A percentile compares a stretch with the other conserved stretches of the same genome.
These are phyloP conservation scores for Coniochaeta sp. DNA, from an alignment of 2,329 filamentous ascomycete genomes.

Conservation along the genomic window DNA sequence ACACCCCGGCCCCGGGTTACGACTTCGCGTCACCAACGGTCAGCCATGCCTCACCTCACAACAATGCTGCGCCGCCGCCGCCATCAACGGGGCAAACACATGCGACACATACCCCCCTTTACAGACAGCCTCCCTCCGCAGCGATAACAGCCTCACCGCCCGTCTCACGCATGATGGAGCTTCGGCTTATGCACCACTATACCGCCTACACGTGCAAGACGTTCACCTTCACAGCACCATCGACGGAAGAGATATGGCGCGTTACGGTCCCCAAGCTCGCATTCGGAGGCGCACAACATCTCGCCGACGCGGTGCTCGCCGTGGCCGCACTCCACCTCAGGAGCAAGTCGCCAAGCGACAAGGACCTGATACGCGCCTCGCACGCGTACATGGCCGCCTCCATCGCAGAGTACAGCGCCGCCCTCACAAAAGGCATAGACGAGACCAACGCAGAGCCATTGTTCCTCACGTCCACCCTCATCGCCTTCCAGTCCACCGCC, in stretches of 20 bases:
- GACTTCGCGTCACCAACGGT: constrained; percentile 15
- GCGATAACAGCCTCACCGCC: constrained; percentile 27
- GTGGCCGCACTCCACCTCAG: constrained; percentile 58
- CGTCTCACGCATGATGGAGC: constrained; percentile 45
- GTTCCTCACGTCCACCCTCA: constrained; percentile 55
- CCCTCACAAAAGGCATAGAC: constrained; percentile 49
- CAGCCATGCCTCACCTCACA: constrained; percentile 14
- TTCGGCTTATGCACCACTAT: constrained; percentile 59
- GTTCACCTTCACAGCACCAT: constrained; percentile 44
- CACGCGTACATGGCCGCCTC: constrained; percentile 61
- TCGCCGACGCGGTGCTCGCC: constrained; percentile 58
- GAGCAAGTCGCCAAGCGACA: constrained; percentile 49
- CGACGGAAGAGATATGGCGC: constrained; percentile 51
- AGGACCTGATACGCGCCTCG: constrained; percentile 52
- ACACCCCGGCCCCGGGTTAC: constrained; percentile 13
- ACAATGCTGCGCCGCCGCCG: constrained; percentile 14
- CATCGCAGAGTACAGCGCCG: constrained; percentile 51
- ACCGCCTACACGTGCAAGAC: constrained; percentile 55
- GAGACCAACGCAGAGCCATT: constrained; percentile 54
- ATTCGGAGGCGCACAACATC: constrained; percentile 49
- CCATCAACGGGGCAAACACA: constrained; percentile 4
- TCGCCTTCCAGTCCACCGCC: constrained; percentile 61
- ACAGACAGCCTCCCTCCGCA: constrained; percentile 26
- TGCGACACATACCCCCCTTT: constrained; percentile 25
- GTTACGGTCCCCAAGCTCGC: constrained; percentile 53